Conservation (phyloP, 306 rosid species). For the Cajanus cajan region DNA sequence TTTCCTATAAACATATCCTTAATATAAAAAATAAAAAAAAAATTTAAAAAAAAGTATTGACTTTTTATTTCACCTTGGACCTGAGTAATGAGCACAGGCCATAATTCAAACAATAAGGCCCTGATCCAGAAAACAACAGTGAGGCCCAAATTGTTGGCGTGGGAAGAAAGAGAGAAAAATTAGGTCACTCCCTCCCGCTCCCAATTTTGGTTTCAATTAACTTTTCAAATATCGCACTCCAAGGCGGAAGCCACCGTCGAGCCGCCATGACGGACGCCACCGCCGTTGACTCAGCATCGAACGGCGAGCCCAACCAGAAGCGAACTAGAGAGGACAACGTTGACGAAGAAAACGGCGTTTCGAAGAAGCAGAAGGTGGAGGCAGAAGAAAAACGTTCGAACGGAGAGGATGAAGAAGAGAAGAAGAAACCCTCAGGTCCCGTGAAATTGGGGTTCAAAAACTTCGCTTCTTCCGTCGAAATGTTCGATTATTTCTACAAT, state of each 20-base stretch:
- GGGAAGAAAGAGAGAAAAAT: neutral
- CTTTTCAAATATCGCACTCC: neutral
- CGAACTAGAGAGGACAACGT: slow-evolving; percentile 25
- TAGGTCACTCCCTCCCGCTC: neutral
- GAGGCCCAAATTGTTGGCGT: neutral
- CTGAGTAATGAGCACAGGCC: no score
- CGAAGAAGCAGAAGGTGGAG: slow-evolving; percentile 38
- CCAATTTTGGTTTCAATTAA: neutral
- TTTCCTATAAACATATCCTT: no score
- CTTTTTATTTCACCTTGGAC: no score
- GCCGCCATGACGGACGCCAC: neutral
- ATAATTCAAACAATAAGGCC: no score
- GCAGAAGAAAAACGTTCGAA: slow-evolving; percentile 5
- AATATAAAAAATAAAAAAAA: no score
- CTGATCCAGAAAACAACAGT: neutral
- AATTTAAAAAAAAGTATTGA: no score
- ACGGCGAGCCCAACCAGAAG: slow-evolving; percentile 25
- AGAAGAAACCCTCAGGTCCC: slow-evolving; percentile 25
- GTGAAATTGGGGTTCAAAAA: slow-evolving; percentile 46
- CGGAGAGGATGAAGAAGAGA: slow-evolving; percentile 30
- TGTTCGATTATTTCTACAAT: slow-evolving; percentile 63
- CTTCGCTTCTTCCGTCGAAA: slow-evolving; percentile 56
- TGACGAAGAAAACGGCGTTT: neutral
- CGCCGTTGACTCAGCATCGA: neutral
- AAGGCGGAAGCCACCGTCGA: slow-evolving; percentile 31